These are phyloP conservation scores for Lachnellula subtilissima DNA, from an alignment of 2,329 filamentous ascomycete genomes.

Conservation along the genomic window DNA sequence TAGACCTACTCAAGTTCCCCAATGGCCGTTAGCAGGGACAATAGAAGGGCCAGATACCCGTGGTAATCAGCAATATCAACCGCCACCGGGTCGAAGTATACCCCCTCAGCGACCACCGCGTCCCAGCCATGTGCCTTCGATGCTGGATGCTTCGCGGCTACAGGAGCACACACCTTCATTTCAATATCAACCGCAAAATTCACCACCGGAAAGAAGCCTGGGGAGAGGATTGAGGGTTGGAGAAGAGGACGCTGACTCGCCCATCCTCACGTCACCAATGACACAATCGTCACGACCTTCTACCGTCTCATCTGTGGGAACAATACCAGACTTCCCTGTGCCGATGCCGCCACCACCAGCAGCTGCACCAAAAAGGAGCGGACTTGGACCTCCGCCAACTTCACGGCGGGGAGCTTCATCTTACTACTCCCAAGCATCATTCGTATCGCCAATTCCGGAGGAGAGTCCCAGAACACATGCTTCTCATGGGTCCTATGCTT, in stretches of 20 bases:
- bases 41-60: constrained; percentile 14
- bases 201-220: constrained; percentile 16
- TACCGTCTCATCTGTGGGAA: constrained; percentile 48
- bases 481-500: constrained; percentile 62
- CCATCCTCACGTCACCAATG: constrained; percentile 40
- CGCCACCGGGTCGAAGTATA: constrained; percentile 45
- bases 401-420: constrained; percentile 57
- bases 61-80: constrained; percentile 40
- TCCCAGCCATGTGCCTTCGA: constrained; percentile 55
- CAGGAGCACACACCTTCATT: constrained; percentile 54
- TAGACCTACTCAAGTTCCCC: constrained; percentile 46
- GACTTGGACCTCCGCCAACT: constrained; percentile 56
- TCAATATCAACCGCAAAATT: constrained; percentile 40
- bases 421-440: constrained; percentile 61
- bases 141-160: constrained; percentile 50
- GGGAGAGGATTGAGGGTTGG: constrained; percentile 5
- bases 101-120: constrained; percentile 56
- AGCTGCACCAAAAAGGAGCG: constrained; percentile 40
- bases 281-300: constrained; percentile 49
- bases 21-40: constrained; percentile 46
- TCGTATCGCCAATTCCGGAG: constrained; percentile 71
- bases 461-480: constrained; percentile 52
- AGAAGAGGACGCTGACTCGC: constrained; percentile 26
- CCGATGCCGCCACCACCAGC: constrained; percentile 17
- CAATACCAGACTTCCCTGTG: constrained; percentile 49